These are phyloP conservation scores for Fusarium decemcellulare DNA, from an alignment of 2,329 filamentous ascomycete species.

Conservation along the genomic window DNA sequence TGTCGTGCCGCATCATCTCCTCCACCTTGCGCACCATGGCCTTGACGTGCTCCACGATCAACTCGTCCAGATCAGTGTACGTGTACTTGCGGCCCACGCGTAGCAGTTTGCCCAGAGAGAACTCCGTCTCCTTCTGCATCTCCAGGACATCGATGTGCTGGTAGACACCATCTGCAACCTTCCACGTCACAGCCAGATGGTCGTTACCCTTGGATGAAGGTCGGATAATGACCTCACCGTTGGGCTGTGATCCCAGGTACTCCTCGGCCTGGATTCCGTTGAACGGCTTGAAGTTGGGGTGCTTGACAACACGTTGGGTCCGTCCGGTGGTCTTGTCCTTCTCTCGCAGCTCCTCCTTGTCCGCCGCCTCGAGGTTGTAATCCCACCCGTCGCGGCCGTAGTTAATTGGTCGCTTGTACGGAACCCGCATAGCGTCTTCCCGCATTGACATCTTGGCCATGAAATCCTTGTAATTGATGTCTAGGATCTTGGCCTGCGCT, in stretches of 20 bases:
- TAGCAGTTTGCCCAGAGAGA: constrained; percentile 88
- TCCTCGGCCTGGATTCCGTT: constrained; percentile 94
- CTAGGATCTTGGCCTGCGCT: constrained; percentile 87
- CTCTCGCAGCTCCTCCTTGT: constrained; percentile 86
- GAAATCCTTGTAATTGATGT: constrained; percentile 89
- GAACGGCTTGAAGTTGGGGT: constrained; percentile 95
- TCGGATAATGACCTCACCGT: constrained; percentile 93
- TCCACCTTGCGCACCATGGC: constrained; percentile 98
- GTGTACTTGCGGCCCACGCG: constrained; percentile 90
- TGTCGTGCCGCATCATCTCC: constrained; percentile 94
- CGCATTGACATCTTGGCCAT: constrained; percentile 86
- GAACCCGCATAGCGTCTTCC: constrained; percentile 83
- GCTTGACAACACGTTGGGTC: constrained; percentile 95
- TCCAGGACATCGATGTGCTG: constrained; percentile 98
- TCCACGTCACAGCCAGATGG: constrained; percentile 97
- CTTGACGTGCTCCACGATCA: constrained; percentile 97
- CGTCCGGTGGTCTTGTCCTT: constrained; percentile 90
- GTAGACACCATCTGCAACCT: constrained; percentile 95
- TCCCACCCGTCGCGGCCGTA: constrained; percentile 90
- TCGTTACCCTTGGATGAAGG: constrained; percentile 96
- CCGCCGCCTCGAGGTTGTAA: constrained; percentile 81
- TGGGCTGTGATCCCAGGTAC: constrained; percentile 86
- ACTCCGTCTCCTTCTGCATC: constrained; percentile 96
- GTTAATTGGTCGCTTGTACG: constrained; percentile 78
- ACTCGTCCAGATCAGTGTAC: constrained; percentile 95